Conservation (phyloP, 2,329 filamentous ascomycete genomes). For the Fusarium subglutinans region DNA sequence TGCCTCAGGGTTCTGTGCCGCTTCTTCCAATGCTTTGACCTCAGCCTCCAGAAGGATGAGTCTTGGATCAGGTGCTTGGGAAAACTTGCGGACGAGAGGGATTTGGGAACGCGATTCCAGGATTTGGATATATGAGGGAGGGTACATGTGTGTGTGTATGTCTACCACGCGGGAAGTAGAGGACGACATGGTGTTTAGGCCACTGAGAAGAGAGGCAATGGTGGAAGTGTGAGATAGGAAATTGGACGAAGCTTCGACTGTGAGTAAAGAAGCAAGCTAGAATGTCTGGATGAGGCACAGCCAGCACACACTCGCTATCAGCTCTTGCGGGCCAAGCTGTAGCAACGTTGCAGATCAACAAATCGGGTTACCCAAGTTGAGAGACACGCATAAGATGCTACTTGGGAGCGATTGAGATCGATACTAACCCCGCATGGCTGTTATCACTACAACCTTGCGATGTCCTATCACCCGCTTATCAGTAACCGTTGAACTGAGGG, state of each 20-base stretch:
- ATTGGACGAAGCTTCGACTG: background rate
- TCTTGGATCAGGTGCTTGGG: slow-evolving; percentile 64
- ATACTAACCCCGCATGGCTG: slow-evolving; percentile 23
- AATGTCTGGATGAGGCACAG: background rate
- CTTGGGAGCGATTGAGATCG: background rate
- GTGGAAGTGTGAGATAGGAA: background rate
- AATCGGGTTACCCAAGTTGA: slow-evolving; percentile 6
- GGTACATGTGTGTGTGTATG: slow-evolving; percentile 77
- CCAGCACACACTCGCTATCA: background rate
- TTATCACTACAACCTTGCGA: slow-evolving; percentile 7
- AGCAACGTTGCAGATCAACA: slow-evolving; percentile 24
- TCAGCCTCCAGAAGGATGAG: slow-evolving; percentile 71
- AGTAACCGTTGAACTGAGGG: slow-evolving; percentile 9
- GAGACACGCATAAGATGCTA: slow-evolving; percentile 7
- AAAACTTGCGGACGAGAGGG: slow-evolving; percentile 76
- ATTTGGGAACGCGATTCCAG: slow-evolving; percentile 69
- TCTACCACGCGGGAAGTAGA: slow-evolving; percentile 62
- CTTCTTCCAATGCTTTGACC: slow-evolving; percentile 56
- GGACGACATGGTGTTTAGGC: slow-evolving; percentile 45
- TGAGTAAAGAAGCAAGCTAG: background rate
- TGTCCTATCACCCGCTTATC: slow-evolving; percentile 23
- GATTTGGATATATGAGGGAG: slow-evolving; percentile 69
- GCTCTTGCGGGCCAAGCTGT: background rate
- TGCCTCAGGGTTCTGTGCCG: slow-evolving; percentile 62
- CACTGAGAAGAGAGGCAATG: background rate